Evolutionary conservation across 139 green algal genomes (phyloP), one percentile per base, ranked within the genome.

Genomic region (Micromonas pusilla): DNA sequence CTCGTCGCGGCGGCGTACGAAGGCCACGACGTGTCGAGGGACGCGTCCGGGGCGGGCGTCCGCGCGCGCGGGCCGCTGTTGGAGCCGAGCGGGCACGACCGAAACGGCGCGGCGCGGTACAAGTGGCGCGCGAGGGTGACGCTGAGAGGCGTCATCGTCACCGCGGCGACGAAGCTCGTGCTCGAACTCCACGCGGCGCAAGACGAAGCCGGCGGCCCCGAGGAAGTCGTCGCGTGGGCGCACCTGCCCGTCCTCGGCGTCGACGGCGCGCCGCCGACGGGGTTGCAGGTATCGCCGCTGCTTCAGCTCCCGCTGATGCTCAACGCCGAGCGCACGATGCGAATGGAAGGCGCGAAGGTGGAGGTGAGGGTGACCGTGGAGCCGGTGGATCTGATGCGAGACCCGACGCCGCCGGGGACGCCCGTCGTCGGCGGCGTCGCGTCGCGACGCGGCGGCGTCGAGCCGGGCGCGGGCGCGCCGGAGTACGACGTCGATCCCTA

Each of bases 1-100:
- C 25, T 89, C n/a, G 57, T 79, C 9, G 76, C 83, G 0, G 81
- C 87, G 28, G 75, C 89, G 81, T 91, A 90, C 71, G 87, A 91
- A 26, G 84, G 87, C 1, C 86, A 57, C 70, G 79, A 88, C 79
- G 76, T 79, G 1, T 75, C 87, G 34, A 70, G 81, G 63, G 81
- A 77, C 1, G 84, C 76, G 0, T 82, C 72, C 30, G 83, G 72
- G 45, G 65, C 19, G 52, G 52, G 30, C 33, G 52, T 81, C 20
- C 28, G 33, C 38, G 13, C 38, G 45, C 45, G 45, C 16, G 45
- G 45, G 45, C 45, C 45, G 45, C 16, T 57, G 16, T 16, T 57
- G 2, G 2, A 33, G 32, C 34, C 13, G 66, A 32, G 60, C 64
- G 66, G 66, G n/a, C 25, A 68, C 31, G 76, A 68, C 13, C 2